A percentile compares a stretch with the other conserved stretches of the same genome.
Conservation (phyloP, 192 early-diverging fungal species). For the Backusella australiensis region DNA sequence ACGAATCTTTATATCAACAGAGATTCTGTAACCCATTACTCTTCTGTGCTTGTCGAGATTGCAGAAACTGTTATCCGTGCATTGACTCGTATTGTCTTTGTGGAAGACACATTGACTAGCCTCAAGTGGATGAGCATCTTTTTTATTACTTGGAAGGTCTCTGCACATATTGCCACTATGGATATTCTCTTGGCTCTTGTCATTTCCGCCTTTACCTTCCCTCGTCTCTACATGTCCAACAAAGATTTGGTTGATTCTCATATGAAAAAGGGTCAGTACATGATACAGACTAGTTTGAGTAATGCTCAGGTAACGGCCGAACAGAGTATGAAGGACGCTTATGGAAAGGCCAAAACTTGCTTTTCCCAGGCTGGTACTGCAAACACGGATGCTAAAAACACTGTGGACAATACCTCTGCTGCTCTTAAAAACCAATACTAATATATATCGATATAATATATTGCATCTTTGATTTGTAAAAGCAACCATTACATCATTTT, state of each 20-base stretch:
- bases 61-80: constrained; percentile 13
- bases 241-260: constrained; percentile 25
- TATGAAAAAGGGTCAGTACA: constrained; percentile 11
- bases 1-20: constrained; percentile 6
- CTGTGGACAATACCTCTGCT: constrained; percentile 11
- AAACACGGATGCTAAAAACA: constrained; percentile 29
- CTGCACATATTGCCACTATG: constrained; percentile 20
- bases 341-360: constrained; percentile 19
- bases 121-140: constrained; percentile 17
- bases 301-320: background rate
- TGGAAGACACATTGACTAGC: constrained; percentile 20
- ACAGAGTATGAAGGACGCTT: constrained; percentile 15
- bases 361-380: constrained; percentile 23
- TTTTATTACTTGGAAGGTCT: constrained; percentile 17
- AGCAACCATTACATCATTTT: background rate
- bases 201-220: constrained; percentile 21
- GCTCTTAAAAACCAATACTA: constrained; percentile 15
- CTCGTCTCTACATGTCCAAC: constrained; percentile 27
- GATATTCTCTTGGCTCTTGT: constrained; percentile 3
- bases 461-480: background rate
- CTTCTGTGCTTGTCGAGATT: constrained; percentile 7
- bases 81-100: constrained; percentile 18
- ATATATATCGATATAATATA: background rate
- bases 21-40: background rate
- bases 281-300: background rate